These are phyloP conservation scores for Madurella mycetomatis DNA, from an alignment of 2,329 filamentous ascomycete genomes.

Conservation along the genomic window DNA sequence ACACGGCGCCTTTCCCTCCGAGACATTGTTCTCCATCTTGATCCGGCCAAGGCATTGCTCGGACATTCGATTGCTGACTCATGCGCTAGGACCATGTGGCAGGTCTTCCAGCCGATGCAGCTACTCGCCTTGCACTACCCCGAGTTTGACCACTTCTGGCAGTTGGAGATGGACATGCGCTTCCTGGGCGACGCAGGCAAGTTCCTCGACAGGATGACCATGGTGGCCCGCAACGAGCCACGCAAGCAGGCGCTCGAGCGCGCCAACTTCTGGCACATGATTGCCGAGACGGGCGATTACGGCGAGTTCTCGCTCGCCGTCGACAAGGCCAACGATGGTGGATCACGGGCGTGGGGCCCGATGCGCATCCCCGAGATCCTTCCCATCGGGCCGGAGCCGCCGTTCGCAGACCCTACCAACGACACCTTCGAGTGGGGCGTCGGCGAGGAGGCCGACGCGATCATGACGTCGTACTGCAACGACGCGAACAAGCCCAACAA, in stretches of 20 bases:
- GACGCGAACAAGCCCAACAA: slow-evolving; percentile 24
- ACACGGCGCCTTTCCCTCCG: not conserved
- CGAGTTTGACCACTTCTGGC: slow-evolving; percentile 35
- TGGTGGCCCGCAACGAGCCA: slow-evolving; percentile 49
- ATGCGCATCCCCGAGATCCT: slow-evolving; percentile 27
- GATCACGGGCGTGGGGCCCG: slow-evolving; percentile 31
- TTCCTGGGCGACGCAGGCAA: slow-evolving; percentile 32
- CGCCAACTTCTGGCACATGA: slow-evolving; percentile 52
- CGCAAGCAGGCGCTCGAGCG: slow-evolving; percentile 57
- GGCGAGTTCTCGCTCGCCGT: slow-evolving; percentile 36
- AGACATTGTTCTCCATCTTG: too few relatives aligned
- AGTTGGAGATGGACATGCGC: slow-evolving; percentile 44
- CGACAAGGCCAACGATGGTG: slow-evolving; percentile 26
- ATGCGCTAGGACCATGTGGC: slow-evolving; percentile 23
- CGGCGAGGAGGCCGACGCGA: slow-evolving; percentile 33
- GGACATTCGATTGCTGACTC: too few relatives aligned
- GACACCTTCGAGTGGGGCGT: slow-evolving; percentile 32
- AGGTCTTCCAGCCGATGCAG: slow-evolving; percentile 34
- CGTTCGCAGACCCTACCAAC: slow-evolving; percentile 19
- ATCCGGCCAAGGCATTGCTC: too few relatives aligned
- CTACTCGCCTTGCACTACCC: slow-evolving; percentile 33
- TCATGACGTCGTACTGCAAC: slow-evolving; percentile 30
- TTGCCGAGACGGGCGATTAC: slow-evolving; percentile 47
- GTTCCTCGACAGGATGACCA: slow-evolving; percentile 28
- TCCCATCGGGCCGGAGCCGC: slow-evolving; percentile 31